Conservation (phyloP, 2,329 filamentous ascomycete genomes). For the Xylariaceae sp. region DNA sequence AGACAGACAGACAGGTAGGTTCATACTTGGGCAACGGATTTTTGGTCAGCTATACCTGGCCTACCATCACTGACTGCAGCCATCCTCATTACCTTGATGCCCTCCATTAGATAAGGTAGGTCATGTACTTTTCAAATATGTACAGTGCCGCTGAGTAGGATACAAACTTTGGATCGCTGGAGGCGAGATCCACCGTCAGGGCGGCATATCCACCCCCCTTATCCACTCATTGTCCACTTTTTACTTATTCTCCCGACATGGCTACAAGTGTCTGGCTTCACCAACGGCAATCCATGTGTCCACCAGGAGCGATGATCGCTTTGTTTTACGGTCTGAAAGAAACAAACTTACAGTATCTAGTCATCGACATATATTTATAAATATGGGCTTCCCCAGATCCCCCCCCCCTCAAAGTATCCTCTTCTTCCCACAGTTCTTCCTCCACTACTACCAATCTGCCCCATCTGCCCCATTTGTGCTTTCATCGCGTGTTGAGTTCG, state of each 20-base stretch:
- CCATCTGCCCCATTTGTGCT: constrained; percentile 31
- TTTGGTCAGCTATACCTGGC: too few species aligned
- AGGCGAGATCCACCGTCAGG: constrained; percentile 22
- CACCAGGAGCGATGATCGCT: too few species aligned
- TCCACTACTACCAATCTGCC: constrained; percentile 5
- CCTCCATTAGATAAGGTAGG: too few species aligned
- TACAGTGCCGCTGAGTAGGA: neutral
- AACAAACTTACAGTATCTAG: neutral
- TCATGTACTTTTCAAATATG: neutral
- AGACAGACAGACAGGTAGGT: too few species aligned
- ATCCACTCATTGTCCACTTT: constrained; percentile 26
- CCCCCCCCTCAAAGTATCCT: neutral
- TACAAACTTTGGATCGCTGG: constrained; percentile 8
- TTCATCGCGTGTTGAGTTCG: constrained; percentile 44
- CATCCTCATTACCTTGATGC: too few species aligned
- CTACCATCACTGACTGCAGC: too few species aligned
- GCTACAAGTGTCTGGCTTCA: constrained; percentile 16
- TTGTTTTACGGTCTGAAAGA: neutral
- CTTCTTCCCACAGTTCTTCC: constrained; percentile 8
- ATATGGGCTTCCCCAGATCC: constrained; percentile 20
- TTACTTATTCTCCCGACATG: neutral
- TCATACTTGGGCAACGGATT: too few species aligned
- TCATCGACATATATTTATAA: constrained; percentile 20
- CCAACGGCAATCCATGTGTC: constrained; percentile 6
- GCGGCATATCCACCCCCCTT: constrained; percentile 23